Base-by-base conservation (phyloP, 2,329 filamentous ascomycete species). In the Cylindrodendrum hubeiense region DNA sequence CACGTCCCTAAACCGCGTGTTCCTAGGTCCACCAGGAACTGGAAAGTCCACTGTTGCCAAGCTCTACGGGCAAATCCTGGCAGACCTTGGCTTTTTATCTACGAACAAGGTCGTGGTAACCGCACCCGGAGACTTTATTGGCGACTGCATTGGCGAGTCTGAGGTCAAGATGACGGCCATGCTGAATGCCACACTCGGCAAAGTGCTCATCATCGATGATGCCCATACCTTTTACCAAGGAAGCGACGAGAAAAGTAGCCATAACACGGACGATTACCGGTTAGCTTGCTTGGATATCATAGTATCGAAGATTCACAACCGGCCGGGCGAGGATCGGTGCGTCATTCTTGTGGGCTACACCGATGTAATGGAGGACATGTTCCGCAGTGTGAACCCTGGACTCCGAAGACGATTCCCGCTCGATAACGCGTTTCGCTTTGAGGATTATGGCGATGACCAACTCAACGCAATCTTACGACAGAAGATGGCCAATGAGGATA, bases 191-290 rank as follows among this genome's bases (percentile, higher is more conserved):
- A 50, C 47, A 9, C n/a, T 50, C 28, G 91, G 92, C 0, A 93
- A 93, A 69, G 90, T 93, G 0, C 82, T 94, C 0, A 87, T 94
- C 28, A 92, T 94, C 10, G 92, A 94, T 65, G 91, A 94, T 74
- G 91, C 91, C 0, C 93, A 93, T 68, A 87, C 87, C 65, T 82
- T 94, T 2, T 59, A 50, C 0, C 51, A 50, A 8, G 28, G 21
- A 5, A 26, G 9, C 7, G 51, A 24, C 4, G 19, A 17, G 21
- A 41, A 28, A 88, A 0, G 90, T 93, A 1, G 84, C 94, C 3
- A 33, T 2, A n/a, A n/a, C n/a, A 50, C 47, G 5, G 47, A 50
- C 28, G 28, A 33, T 6, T 50, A 33, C n/a, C 28, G 47, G 3
- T 28, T 50, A 2, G 44, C 24, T 4, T 50, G 47, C 12, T 21